These are phyloP conservation scores for Corylus heterophylla DNA, from an alignment of 306 rosid genomes.

Conservation along the genomic window DNA sequence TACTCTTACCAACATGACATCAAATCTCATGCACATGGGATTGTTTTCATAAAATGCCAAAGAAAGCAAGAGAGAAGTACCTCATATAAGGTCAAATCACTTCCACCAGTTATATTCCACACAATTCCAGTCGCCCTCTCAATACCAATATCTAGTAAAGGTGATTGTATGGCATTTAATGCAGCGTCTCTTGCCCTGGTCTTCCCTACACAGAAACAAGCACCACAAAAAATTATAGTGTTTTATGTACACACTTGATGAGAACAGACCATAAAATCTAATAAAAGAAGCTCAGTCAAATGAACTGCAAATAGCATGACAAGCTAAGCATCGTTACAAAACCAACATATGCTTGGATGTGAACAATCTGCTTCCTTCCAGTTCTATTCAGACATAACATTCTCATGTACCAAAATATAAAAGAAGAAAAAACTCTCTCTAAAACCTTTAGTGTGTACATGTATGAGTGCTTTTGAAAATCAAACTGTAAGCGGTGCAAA, in stretches of 20 bases:
- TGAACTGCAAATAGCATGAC: not conserved
- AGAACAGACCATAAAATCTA: slow-evolving; percentile 20
- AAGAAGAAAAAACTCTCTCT: not conserved
- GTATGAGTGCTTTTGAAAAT: not conserved
- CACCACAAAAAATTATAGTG: slow-evolving; percentile 20
- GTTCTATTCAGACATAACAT: not conserved
- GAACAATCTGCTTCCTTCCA: not conserved
- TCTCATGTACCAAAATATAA: not conserved
- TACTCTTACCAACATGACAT: not conserved
- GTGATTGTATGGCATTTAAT: slow-evolving; percentile 96
- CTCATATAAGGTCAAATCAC: slow-evolving; percentile 92
- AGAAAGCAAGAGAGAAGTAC: slow-evolving; percentile 37
- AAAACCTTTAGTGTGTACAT: not conserved
- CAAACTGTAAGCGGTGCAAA: not conserved
- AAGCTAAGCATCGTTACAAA: not conserved
- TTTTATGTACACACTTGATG: slow-evolving; percentile 3
- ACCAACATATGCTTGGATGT: not conserved
- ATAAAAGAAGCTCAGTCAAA: not conserved
- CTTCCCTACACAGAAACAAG: slow-evolving; percentile 66
- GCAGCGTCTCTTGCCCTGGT: slow-evolving; percentile 99
- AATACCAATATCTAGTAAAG: slow-evolving; percentile 92
- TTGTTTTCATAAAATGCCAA: not conserved
- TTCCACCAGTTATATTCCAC: slow-evolving; percentile 99
- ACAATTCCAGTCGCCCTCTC: slow-evolving; percentile 99
- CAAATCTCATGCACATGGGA: not conserved